Evolutionary conservation across 1,139 yeast genomes (phyloP).

Genomic region (Nadsonia starkeyi-henricii): DNA sequence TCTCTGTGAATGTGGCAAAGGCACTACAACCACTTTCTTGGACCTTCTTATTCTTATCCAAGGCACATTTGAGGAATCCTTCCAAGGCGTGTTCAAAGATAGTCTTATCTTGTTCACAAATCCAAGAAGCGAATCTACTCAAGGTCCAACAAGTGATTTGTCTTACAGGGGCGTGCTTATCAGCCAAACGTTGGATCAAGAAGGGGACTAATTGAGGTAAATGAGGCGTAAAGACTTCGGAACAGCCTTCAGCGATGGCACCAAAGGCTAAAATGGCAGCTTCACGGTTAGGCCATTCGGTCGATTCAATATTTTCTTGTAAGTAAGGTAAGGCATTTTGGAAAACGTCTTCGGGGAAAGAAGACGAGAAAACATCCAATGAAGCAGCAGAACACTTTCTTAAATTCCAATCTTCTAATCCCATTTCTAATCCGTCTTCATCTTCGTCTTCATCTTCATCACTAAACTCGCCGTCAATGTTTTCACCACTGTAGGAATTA

Average conservation of each 20-base stretch:
- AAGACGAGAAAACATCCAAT: constrained; percentile 62
- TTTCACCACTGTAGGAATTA: constrained; percentile 14
- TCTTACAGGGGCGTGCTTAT: constrained; percentile 71
- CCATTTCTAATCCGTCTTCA: constrained; percentile 50
- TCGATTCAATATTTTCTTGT: constrained; percentile 52
- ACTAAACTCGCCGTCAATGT: constrained; percentile 32
- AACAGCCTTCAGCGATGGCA: constrained; percentile 84
- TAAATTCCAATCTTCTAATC: constrained; percentile 70
- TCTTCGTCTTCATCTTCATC: constrained; percentile 46
- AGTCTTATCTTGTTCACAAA: constrained; percentile 37
- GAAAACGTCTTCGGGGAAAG: constrained; percentile 55
- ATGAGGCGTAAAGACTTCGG: constrained; percentile 54
- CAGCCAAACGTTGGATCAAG: constrained; percentile 64
- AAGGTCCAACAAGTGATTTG: constrained; percentile 94
- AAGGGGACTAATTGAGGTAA: constrained; percentile 75
- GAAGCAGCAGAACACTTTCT: constrained; percentile 94
- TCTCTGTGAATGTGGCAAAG: constrained; percentile 69
- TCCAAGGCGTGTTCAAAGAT: constrained; percentile 68
- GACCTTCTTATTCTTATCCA: constrained; percentile 79
- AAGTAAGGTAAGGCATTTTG: constrained; percentile 59
- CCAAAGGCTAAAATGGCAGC: constrained; percentile 92
- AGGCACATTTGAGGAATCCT: constrained; percentile 56
- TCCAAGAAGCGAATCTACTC: constrained; percentile 76
- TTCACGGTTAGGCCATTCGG: constrained; percentile 80
- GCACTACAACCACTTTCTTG: constrained; percentile 92